Evolutionary conservation across 805 yeast species (phyloP).

Genomic region (Monosporozyma aerobia): DNA sequence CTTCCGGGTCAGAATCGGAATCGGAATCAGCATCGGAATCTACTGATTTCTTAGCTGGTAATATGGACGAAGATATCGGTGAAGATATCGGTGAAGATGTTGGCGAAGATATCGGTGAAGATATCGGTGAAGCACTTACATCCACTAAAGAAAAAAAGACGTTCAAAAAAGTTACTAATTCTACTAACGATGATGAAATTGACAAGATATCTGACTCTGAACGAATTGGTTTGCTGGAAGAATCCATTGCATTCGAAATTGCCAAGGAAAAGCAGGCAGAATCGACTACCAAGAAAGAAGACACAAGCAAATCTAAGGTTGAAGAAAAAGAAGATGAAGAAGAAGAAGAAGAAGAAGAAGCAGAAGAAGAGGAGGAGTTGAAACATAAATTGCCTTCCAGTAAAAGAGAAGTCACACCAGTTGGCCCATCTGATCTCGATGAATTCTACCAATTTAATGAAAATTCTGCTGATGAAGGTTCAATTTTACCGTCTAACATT

Average conservation of each 20-base stretch:
- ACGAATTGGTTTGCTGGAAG: constrained; percentile 17
- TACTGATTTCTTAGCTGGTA: neutral
- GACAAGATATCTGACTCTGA: constrained; percentile 28
- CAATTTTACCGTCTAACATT: constrained; percentile 49
- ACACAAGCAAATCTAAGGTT: constrained; percentile 17
- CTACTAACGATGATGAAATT: constrained; percentile 14
- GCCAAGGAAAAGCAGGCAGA: constrained; percentile 9
- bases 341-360: constrained; percentile 23
- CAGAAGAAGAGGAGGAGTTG: constrained; percentile 27
- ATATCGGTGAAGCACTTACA: constrained; percentile 15
- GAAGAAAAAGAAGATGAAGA: constrained; percentile 8
- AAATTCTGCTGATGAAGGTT: constrained; percentile 49
- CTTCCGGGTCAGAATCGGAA: neutral
- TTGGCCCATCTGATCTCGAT: constrained; percentile 15
- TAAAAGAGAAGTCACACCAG: constrained; percentile 5
- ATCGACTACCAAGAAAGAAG: constrained; percentile 4
- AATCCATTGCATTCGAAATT: constrained; percentile 13
- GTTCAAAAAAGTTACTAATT: neutral
- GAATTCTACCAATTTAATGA: constrained; percentile 56
- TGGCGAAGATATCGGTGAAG: constrained; percentile 30
- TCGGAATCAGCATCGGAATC: neutral
- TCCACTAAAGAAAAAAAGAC: neutral
- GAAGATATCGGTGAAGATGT: constrained; percentile 24
- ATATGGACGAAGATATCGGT: constrained; percentile 3
- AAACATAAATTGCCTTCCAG: constrained; percentile 20